Base-by-base conservation (phyloP, 1,139 yeast genomes). In the Petasospora rhodanensis region DNA sequence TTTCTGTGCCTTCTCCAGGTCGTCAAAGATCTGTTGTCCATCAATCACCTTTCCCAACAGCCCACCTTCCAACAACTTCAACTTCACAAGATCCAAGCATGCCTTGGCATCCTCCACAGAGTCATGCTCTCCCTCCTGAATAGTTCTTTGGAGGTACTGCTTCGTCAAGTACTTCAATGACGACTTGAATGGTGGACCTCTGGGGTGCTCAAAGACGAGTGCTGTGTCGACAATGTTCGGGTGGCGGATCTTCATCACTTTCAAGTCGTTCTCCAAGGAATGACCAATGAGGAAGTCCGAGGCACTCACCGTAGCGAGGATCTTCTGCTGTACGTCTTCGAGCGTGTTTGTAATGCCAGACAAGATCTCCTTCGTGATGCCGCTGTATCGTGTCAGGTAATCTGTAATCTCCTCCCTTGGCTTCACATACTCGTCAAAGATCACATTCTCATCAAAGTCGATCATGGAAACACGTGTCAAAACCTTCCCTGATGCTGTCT, bases 71-170 rank as follows among this genome's bases (percentile, higher is more conserved):
- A 64, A 55, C 11, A 87, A 61, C 51, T 89, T 87, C 42, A 76
- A 48, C 46, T 83, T 76, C 1, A 84, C 74, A 32, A 91, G 65
- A 40, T 85, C 89, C 49, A 89, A 62, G 51, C 96, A 85, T 0
- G 96, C 79, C 23, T 56, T 56, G 7, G 96, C 84, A 54, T 91
- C 98, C 54, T 86, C 95, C 2, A 80, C 68, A 0, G 96, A 81
- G 29, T 91, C 84, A 58, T 91, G 98, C 1, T 68, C 66, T 17
- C 68, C 66, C 15, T 60, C 61, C 56, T 91, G 97, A 31, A 91
- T 89, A 0, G 58, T 61, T 32, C 74, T 60, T 13, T 64, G 59
- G 26, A 89, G 61, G 51, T 67, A 73, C 41, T 66, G 70, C 9
- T 66, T 60, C 2, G 89, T 68, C 14, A 91, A 62, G 68, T 79